A percentile compares a stretch with the other conserved stretches of the same genome.
phyloP scores from a whole-genome alignment of 441 rosid genomes.

The Erodium texanum region DNA sequence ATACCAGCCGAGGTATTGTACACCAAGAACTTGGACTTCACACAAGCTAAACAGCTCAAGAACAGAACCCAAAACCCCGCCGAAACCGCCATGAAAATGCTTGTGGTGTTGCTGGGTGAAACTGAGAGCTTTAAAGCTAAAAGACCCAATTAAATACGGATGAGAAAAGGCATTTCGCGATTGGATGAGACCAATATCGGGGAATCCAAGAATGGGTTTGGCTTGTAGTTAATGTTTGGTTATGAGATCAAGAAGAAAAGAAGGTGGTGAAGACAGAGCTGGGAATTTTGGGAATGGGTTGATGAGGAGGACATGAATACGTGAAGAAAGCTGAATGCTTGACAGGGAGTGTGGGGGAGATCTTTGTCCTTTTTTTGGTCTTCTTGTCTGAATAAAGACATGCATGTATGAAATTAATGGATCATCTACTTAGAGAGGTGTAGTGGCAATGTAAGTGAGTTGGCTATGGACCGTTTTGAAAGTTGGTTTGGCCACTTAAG shows the following conservation, averaged over 20 bases:
- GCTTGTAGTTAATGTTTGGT: conserved; percentile 5
- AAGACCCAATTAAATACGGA: neutral
- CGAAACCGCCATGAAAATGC: conserved; percentile 28
- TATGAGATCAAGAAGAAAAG: neutral
- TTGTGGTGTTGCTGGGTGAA: neutral
- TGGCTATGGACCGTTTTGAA: no score
- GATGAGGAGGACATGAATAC: neutral
- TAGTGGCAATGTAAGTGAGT: no score
- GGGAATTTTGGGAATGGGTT: neutral
- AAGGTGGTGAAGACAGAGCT: conserved; percentile 1
- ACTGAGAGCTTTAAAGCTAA: neutral
- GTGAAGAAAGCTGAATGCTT: neutral
- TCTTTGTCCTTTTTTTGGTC: neutral
- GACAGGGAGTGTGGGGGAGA: no score
- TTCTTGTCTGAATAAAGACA: neutral
- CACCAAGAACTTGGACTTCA: conserved; percentile 56
- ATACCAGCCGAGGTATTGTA: conserved; percentile 80
- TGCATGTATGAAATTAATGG: no score
- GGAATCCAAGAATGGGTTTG: conserved; percentile 8
- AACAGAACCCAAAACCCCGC: conserved; percentile 20
- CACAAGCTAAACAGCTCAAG: conserved; percentile 26
- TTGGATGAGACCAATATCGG: neutral
- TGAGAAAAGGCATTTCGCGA: neutral
- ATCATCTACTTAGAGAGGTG: no score
- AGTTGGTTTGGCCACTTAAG: no score